Evolutionary conservation across 2,329 filamentous ascomycete genomes (phyloP).

Genomic region (Exophiala sp.): DNA sequence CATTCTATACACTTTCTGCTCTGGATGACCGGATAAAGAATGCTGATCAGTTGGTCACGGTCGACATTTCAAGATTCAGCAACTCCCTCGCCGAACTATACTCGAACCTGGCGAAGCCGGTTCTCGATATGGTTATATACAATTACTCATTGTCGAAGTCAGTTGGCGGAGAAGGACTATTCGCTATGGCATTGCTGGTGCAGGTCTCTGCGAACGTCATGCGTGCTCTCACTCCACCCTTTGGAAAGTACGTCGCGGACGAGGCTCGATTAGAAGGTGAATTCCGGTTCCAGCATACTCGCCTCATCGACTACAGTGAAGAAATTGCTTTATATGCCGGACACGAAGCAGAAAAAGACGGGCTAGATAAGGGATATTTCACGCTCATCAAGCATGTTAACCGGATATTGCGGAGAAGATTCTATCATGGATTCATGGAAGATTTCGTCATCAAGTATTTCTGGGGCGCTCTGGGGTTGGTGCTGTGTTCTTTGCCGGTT

Average conservation of each 20-base stretch:
- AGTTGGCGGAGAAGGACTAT: slow-evolving; percentile 92
- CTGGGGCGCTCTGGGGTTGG: slow-evolving; percentile 88
- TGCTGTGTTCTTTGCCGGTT: slow-evolving; percentile 91
- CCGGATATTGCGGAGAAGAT: slow-evolving; percentile 79
- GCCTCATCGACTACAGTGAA: slow-evolving; percentile 93
- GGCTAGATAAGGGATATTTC: slow-evolving; percentile 96
- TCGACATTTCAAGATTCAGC: slow-evolving; percentile 94
- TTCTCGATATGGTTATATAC: slow-evolving; percentile 95
- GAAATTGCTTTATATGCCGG: slow-evolving; percentile 90
- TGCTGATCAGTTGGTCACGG: slow-evolving; percentile 92
- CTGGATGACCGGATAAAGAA: slow-evolving; percentile 98
- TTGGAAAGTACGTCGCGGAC: slow-evolving; percentile 95
- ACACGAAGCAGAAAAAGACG: slow-evolving; percentile 92
- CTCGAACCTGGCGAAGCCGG: slow-evolving; percentile 90
- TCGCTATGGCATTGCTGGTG: slow-evolving; percentile 91
- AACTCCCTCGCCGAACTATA: slow-evolving; percentile 93
- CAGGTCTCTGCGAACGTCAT: slow-evolving; percentile 90
- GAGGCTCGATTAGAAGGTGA: slow-evolving; percentile 93
- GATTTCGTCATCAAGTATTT: slow-evolving; percentile 99
- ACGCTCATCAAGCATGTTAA: slow-evolving; percentile 99
- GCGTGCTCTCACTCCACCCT: slow-evolving; percentile 90
- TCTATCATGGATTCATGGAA: slow-evolving; percentile 99
- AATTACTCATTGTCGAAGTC: slow-evolving; percentile 90
- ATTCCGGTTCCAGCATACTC: slow-evolving; percentile 90
- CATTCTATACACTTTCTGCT: slow-evolving; percentile 93